A percentile compares a stretch with the other conserved stretches of the same genome.
These are phyloP conservation scores for Aureobasidium sp. DNA, from an alignment of 2,329 filamentous ascomycete genomes.

Conservation along the genomic window DNA sequence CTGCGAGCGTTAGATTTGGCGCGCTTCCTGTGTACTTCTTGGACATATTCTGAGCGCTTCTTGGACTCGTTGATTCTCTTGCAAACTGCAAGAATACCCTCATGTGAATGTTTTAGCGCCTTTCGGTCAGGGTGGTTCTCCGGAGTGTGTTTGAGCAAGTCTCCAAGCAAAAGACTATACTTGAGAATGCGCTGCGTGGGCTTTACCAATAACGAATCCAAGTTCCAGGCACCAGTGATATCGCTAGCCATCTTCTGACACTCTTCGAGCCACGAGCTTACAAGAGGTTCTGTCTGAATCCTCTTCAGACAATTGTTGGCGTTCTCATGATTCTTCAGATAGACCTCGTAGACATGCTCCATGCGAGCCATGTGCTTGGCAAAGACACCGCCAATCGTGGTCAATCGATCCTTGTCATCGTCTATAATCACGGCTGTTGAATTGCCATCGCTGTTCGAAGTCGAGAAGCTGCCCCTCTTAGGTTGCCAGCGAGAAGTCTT, in stretches of 20 bases:
- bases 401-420: slow-evolving; percentile 48
- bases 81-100: slow-evolving; percentile 57
- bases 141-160: slow-evolving; percentile 73
- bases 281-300: slow-evolving; percentile 52
- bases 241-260: slow-evolving; percentile 90
- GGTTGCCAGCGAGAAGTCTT: slow-evolving; percentile 46
- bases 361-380: slow-evolving; percentile 49
- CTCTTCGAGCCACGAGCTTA: slow-evolving; percentile 78
- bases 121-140: slow-evolving; percentile 73
- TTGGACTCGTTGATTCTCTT: slow-evolving; percentile 85
- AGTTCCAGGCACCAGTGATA: slow-evolving; percentile 86
- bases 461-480: slow-evolving; percentile 44
- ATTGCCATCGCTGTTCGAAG: slow-evolving; percentile 33
- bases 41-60: slow-evolving; percentile 86
- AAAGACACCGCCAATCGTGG: slow-evolving; percentile 54
- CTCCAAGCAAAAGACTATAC: slow-evolving; percentile 78
- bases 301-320: slow-evolving; percentile 55
- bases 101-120: slow-evolving; percentile 63
- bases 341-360: slow-evolving; percentile 59
- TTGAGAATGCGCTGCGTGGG: slow-evolving; percentile 92
- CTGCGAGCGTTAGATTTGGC: slow-evolving; percentile 83
- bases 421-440: slow-evolving; percentile 19
- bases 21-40: slow-evolving; percentile 76
- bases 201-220: slow-evolving; percentile 95
- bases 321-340: slow-evolving; percentile 58